phyloP scores from a whole-genome alignment of 305 asterid species.

The Coffea humblotiana region DNA sequence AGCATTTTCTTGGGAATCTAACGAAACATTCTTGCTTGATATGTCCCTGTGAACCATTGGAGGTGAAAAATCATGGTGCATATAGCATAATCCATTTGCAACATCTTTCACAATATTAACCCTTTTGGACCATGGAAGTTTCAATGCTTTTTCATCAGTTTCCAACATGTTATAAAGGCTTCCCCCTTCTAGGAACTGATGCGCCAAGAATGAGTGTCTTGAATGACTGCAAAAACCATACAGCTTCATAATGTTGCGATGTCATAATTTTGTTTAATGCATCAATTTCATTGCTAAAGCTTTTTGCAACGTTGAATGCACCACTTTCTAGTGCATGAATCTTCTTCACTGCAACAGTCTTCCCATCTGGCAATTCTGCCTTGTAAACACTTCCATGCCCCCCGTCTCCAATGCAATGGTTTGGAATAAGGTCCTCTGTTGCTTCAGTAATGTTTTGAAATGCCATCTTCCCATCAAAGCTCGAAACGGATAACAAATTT shows the following conservation, averaged over 20 bases:
- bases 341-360: background rate
- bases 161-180: no score
- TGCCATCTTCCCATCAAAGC: no score
- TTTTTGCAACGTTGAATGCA: constrained; percentile 20
- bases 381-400: no score
- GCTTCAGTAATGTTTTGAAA: no score
- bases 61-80: constrained; percentile 37
- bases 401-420: no score
- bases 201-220: constrained; percentile 15
- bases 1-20: constrained; percentile 25
- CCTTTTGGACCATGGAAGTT: background rate
- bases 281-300: constrained; percentile 26
- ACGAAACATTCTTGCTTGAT: constrained; percentile 38
- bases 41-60: constrained; percentile 38
- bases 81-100: background rate
- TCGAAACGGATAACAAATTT: no score
- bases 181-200: constrained; percentile 1
- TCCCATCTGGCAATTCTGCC: no score
- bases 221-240: constrained; percentile 37
- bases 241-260: constrained; percentile 35
- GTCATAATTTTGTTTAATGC: constrained; percentile 32
- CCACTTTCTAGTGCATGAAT: constrained; percentile 25
- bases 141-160: constrained; percentile 26
- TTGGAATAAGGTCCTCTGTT: no score
- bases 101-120: no score